These are phyloP conservation scores for Oenanthe sinensis DNA, from an alignment of 129 eudicot species.

Conservation along the genomic window DNA sequence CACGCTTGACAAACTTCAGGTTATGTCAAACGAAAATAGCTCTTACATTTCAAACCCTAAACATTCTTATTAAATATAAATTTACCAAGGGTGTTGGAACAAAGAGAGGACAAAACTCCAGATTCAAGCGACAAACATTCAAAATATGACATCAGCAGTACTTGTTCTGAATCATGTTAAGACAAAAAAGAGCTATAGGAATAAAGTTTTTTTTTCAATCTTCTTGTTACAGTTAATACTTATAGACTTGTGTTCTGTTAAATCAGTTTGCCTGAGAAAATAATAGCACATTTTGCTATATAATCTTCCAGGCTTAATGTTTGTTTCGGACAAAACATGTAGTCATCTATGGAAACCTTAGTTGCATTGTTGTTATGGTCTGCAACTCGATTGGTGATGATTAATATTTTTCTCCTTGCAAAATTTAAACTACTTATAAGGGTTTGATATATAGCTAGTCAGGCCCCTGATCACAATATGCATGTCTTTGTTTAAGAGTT, in stretches of 20 bases:
- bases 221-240: background rate
- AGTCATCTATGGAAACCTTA: background rate
- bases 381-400: background rate
- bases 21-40: conserved; percentile 10
- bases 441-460: too few relatives aligned
- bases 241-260: background rate
- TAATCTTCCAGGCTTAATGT: background rate
- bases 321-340: conserved; percentile 3
- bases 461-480: too few relatives aligned
- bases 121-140: background rate
- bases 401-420: background rate
- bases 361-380: background rate
- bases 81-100: background rate
- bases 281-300: background rate
- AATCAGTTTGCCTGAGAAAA: background rate
- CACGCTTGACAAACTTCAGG: conserved; percentile 1
- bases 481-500: background rate
- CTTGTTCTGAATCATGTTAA: background rate
- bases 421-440: too few relatives aligned
- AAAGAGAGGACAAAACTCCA: background rate
- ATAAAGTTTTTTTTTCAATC: background rate
- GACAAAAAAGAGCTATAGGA: background rate
- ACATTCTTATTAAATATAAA: background rate
- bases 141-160: background rate
- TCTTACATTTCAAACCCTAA: conserved; percentile 6